These are phyloP conservation scores for Paracoccidioides brasiliensis DNA, from an alignment of 2,329 filamentous ascomycete genomes.

Conservation along the genomic window DNA sequence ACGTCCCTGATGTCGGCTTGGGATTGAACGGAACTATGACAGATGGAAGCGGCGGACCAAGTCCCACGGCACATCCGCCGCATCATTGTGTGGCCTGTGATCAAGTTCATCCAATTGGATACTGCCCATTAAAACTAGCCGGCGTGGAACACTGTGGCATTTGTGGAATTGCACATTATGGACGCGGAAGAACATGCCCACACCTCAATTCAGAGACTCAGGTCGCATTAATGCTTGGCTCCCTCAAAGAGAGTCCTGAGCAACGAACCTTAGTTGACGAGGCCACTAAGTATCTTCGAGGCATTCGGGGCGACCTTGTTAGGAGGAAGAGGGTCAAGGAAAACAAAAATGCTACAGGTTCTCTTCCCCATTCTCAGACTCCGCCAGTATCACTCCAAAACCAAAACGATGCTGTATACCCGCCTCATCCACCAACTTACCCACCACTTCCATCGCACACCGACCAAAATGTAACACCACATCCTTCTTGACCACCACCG, in stretches of 20 bases:
- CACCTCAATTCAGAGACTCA: slow-evolving; percentile 51
- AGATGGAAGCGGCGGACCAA: slow-evolving; percentile 12
- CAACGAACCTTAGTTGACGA: slow-evolving; percentile 38
- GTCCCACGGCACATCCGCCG: slow-evolving; percentile 3
- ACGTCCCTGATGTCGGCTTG: slow-evolving; percentile 12
- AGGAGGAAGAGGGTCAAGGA: slow-evolving; percentile 34
- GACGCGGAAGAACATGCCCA: slow-evolving; percentile 44
- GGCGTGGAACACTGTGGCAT: slow-evolving; percentile 50
- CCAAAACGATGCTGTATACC: not conserved
- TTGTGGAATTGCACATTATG: slow-evolving; percentile 51
- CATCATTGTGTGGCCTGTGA: slow-evolving; percentile 42
- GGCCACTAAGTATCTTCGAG: slow-evolving; percentile 44
- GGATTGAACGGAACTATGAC: slow-evolving; percentile 1
- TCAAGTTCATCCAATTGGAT: slow-evolving; percentile 41
- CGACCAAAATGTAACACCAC: not conserved
- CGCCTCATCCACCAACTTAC: not conserved
- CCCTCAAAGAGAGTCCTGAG: slow-evolving; percentile 47
- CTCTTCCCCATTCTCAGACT: not conserved
- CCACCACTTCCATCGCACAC: not conserved
- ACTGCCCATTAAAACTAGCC: slow-evolving; percentile 47
- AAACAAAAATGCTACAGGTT: not conserved
- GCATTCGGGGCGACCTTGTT: slow-evolving; percentile 43
- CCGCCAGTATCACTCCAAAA: not conserved
- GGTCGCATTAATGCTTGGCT: slow-evolving; percentile 50
- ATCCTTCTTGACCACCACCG: not conserved